Percentiles rank a stretch among this genome's conserved stretches.
Conservation (phyloP, 129 eudicot species). For the Deinandra increscens region DNA sequence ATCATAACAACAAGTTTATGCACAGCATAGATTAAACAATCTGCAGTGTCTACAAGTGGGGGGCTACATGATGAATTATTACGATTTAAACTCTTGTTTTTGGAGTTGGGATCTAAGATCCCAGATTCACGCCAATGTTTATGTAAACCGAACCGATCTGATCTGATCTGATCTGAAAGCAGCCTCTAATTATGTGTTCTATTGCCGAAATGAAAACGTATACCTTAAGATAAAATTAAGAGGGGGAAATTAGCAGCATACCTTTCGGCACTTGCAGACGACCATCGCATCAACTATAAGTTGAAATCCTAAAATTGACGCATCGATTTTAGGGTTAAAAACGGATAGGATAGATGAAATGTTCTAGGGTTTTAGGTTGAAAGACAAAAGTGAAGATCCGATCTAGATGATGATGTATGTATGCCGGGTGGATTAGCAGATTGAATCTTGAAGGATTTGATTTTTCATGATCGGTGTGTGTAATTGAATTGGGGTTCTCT, state of each 20-base stretch:
- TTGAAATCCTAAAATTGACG: constrained; percentile 18
- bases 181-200: background rate
- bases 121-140: constrained; percentile 18
- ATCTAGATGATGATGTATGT: too few species aligned
- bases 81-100: background rate
- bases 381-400: too few species aligned
- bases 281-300: constrained; percentile 62
- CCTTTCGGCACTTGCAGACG: constrained; percentile 99
- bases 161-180: constrained; percentile 30
- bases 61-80: background rate
- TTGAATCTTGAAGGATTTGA: too few species aligned
- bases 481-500: too few species aligned
- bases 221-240: background rate
- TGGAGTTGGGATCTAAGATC: constrained; percentile 29
- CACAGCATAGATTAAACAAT: background rate
- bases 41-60: background rate
- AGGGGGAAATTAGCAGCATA: constrained; percentile 13
- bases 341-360: too few species aligned
- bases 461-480: too few species aligned
- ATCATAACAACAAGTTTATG: constrained; percentile 3
- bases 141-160: constrained; percentile 33
- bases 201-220: background rate
- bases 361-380: too few species aligned
- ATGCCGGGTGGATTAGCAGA: too few species aligned
- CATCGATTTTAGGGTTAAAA: background rate